phyloP scores from a whole-genome alignment of 129 eudicot genomes.

The Cynara cardunculus region DNA sequence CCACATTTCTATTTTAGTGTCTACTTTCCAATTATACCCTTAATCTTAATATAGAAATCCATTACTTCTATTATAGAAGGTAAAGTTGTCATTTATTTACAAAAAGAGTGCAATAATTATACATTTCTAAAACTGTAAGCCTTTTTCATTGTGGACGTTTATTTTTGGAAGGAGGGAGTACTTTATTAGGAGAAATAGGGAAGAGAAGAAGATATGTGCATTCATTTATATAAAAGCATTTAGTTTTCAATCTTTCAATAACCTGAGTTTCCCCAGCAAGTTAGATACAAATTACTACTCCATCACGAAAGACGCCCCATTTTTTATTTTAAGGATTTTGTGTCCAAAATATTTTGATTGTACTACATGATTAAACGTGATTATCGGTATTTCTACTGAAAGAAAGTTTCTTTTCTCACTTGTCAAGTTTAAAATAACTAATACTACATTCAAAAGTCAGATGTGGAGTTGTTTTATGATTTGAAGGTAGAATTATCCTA shows the following conservation, averaged over 20 bases:
- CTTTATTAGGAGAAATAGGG: not conserved
- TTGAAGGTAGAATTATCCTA: not conserved
- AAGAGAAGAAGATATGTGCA: not conserved
- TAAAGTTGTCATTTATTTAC: not conserved
- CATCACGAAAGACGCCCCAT: not conserved
- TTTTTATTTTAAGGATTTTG: not conserved
- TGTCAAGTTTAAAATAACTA: not conserved
- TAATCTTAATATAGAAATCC: not conserved
- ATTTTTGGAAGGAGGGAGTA: no score
- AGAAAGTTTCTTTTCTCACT: not conserved
- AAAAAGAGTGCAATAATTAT: not conserved
- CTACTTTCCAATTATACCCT: not conserved
- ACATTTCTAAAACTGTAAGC: not conserved
- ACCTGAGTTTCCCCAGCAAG: not conserved
- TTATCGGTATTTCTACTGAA: not conserved
- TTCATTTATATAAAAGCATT: not conserved
- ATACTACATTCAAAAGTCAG: not conserved
- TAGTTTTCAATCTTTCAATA: not conserved
- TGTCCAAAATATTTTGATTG: not conserved
- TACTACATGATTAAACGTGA: not conserved
- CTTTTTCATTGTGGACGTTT: not conserved
- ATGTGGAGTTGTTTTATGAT: not conserved
- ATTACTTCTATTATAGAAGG: not conserved
- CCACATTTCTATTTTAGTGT: not conserved
- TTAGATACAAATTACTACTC: not conserved